Evolutionary conservation across 768 basidiomycete species (phyloP).

Genomic region (Gautieria morchelliformis): DNA sequence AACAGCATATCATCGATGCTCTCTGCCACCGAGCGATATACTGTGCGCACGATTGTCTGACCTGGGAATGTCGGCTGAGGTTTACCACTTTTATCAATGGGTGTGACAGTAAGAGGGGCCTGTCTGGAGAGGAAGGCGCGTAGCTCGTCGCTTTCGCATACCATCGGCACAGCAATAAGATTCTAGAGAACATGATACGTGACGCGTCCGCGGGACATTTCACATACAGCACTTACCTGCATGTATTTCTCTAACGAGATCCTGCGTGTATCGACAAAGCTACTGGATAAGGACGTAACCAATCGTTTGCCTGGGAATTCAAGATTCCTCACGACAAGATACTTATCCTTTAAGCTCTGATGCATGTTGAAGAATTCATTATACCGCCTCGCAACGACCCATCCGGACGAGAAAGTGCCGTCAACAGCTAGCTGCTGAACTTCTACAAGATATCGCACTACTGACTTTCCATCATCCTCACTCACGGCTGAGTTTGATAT

Average conservation of each 20-base stretch:
- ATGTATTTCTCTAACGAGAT: slow-evolving; percentile 80
- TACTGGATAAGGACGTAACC: slow-evolving; percentile 78
- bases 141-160: slow-evolving; percentile 77
- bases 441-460: slow-evolving; percentile 87
- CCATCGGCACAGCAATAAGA: slow-evolving; percentile 59
- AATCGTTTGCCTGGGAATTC: slow-evolving; percentile 94
- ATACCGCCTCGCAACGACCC: slow-evolving; percentile 90
- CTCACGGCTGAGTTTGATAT: slow-evolving; percentile 78
- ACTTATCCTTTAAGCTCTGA: slow-evolving; percentile 72
- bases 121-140: slow-evolving; percentile 81
- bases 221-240: slow-evolving; percentile 47
- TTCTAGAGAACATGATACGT: slow-evolving; percentile 33
- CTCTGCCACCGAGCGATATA: slow-evolving; percentile 87
- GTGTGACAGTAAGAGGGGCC: slow-evolving; percentile 67
- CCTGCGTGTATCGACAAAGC: slow-evolving; percentile 76
- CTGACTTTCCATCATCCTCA: slow-evolving; percentile 80
- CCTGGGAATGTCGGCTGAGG: slow-evolving; percentile 46
- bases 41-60: slow-evolving; percentile 68
- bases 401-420: slow-evolving; percentile 72
- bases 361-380: slow-evolving; percentile 93
- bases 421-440: slow-evolving; percentile 81
- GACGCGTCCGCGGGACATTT: neutral
- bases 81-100: slow-evolving; percentile 29
- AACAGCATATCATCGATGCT: slow-evolving; percentile 98
- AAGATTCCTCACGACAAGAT: slow-evolving; percentile 51